A percentile compares a stretch with the other conserved stretches of the same genome.
These are phyloP conservation scores for Amphichorda felina DNA, from an alignment of 2,329 filamentous ascomycete genomes.

Conservation along the genomic window DNA sequence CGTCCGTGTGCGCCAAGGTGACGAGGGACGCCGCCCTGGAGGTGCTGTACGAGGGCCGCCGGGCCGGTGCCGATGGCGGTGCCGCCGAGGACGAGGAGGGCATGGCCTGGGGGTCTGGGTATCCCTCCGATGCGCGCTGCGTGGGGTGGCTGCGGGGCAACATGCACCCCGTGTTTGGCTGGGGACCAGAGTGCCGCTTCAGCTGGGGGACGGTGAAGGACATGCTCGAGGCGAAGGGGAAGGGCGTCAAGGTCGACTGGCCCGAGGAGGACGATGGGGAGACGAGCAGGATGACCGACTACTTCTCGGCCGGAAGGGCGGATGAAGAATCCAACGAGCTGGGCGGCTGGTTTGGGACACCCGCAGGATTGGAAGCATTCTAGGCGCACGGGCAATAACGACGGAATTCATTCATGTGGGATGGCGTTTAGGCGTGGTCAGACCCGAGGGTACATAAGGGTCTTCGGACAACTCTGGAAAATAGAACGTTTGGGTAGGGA, in stretches of 20 bases:
- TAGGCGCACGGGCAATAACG: constrained; percentile 18
- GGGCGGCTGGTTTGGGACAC: constrained; percentile 69
- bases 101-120: constrained; percentile 76
- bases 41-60: constrained; percentile 49
- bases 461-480: background rate
- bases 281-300: constrained; percentile 62
- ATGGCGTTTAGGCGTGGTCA: background rate
- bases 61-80: constrained; percentile 1
- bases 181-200: constrained; percentile 86
- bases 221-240: constrained; percentile 67
- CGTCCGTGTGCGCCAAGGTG: constrained; percentile 91
- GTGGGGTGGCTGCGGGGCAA: constrained; percentile 71
- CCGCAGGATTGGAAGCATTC: constrained; percentile 59
- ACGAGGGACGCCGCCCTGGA: constrained; percentile 86
- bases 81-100: constrained; percentile 18
- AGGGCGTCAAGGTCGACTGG: constrained; percentile 66
- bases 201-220: constrained; percentile 96
- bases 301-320: constrained; percentile 40
- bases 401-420: background rate
- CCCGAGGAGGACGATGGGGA: constrained; percentile 62
- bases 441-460: too few relatives aligned
- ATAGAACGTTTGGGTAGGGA: too few relatives aligned
- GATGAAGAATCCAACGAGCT: constrained; percentile 50
- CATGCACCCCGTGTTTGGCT: constrained; percentile 91
- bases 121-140: constrained; percentile 78